Base-by-base conservation (phyloP, 352 stramenopile genomes). In the Phytophthora palmivora region DNA sequence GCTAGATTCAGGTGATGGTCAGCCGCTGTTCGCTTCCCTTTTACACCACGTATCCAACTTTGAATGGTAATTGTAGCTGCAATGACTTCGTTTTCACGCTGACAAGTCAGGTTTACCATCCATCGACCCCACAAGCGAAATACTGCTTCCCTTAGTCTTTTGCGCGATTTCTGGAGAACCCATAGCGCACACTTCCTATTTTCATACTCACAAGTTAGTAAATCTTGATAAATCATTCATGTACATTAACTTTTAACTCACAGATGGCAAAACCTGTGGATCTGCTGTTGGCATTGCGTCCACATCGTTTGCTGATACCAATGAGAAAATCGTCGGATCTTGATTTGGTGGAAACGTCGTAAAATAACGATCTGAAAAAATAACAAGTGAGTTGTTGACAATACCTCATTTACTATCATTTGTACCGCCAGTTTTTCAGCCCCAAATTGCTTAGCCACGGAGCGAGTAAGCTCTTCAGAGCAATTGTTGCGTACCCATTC, bases 401-500 rank as follows among this genome's bases (percentile, higher is more conserved):
- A 22, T 15, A 36, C 6, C 30, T 7, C 41, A 42, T 19, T 59
- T 44, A 11, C 18, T 10, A 14, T 15, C 36, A 14, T 14, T 30
- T 59, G 14, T 59, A 90, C 82, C 22, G 33, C 33, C 4, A 92
- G 42, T 10, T 85, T 85, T 28, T 70, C 52, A 0, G 43, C 59
- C 10, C 76, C 83, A 5, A 84, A 81, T 4, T 59, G 52, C n/a
- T 73, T 66, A 10, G 16, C 19, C 4, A 32, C 44, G 46, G 46
- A 85, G 11, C 60, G 44, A 49, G 36, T 19, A 24, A 89, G 47
- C 16, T 87, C 76, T 22, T 87, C 63, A 6, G 75, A 46, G 51
- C 82, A 92, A 34, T 88, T 62, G 16, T 79, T 70, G 34, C 71
- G 78, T 5, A 84, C 66, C 72, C 76, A 92, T 19, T 77, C 51